Conservation (phyloP, 1,139 yeast species). For the Candida dubliniensis region DNA sequence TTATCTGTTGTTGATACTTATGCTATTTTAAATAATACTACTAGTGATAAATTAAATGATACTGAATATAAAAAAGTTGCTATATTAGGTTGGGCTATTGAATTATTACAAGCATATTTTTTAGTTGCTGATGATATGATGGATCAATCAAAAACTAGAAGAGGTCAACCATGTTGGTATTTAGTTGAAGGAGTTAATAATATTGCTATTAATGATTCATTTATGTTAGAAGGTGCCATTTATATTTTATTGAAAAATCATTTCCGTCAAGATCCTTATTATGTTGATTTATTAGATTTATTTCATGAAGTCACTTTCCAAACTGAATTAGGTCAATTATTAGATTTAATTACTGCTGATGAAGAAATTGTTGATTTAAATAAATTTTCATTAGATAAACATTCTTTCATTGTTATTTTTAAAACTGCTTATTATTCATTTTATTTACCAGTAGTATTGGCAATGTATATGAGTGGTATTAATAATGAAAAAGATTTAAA, state of each 20-base stretch:
- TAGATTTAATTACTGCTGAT: conserved; percentile 96
- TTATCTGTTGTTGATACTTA: conserved; percentile 93
- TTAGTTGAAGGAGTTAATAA: conserved; percentile 75
- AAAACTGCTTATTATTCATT: conserved; percentile 98
- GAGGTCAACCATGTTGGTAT: conserved; percentile 99
- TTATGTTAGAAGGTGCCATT: conserved; percentile 95
- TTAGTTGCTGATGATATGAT: conserved; percentile 98
- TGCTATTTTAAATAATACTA: conserved; percentile 68
- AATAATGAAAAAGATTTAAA: conserved; percentile 69
- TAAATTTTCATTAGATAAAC: conserved; percentile 85
- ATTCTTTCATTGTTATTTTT: conserved; percentile 91
- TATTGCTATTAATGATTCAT: conserved; percentile 95
- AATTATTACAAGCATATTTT: conserved; percentile 93
- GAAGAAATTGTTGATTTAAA: conserved; percentile 88
- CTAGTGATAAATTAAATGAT: conserved; percentile 56
- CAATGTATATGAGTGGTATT: conserved; percentile 90
- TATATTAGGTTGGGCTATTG: conserved; percentile 93
- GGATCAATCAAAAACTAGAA: conserved; percentile 96
- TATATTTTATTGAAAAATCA: conserved; percentile 86
- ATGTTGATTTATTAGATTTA: conserved; percentile 86
- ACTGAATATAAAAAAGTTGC: conserved; percentile 85
- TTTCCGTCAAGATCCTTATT: conserved; percentile 78
- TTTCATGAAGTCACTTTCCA: conserved; percentile 95
- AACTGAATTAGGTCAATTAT: conserved; percentile 94
- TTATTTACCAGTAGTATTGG: conserved; percentile 95